Evolutionary conservation across 768 basidiomycete species (phyloP).

Genomic region (Lactifluus hygrophoroides): DNA sequence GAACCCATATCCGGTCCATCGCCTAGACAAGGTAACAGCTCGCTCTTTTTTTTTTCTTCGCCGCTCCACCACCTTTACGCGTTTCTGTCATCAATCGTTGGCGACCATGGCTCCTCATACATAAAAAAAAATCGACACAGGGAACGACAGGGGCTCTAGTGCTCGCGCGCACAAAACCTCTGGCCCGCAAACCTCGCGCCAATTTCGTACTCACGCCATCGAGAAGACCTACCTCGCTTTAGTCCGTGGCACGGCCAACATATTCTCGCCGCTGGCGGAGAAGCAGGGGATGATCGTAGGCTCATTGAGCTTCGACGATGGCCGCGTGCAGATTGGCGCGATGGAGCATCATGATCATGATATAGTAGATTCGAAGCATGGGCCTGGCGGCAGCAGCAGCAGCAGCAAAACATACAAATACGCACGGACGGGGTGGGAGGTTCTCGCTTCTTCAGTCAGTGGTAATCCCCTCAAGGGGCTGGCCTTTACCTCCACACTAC

Average conservation of each 20-base stretch:
- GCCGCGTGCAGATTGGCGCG: slow-evolving; percentile 6
- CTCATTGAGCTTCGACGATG: slow-evolving; percentile 5
- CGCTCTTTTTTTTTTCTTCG: too few relatives aligned
- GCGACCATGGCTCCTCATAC: too few relatives aligned
- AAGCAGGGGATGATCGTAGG: slow-evolving; percentile 1
- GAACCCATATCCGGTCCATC: slow-evolving; percentile 19
- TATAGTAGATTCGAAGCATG: too few relatives aligned
- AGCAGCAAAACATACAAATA: too few relatives aligned
- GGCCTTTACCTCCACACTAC: too few relatives aligned
- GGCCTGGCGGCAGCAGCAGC: background rate
- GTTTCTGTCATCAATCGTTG: too few relatives aligned
- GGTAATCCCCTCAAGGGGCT: too few relatives aligned
- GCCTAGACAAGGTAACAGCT: slow-evolving; percentile 22
- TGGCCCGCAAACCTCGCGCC: slow-evolving; percentile 14
- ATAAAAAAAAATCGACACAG: too few relatives aligned
- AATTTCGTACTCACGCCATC: slow-evolving; percentile 11
- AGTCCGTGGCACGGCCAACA: slow-evolving; percentile 1
- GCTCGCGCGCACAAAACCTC: slow-evolving; percentile 14
- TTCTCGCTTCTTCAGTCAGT: slow-evolving; percentile 19
- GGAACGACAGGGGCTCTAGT: slow-evolving; percentile 17
- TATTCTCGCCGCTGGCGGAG: slow-evolving; percentile 1
- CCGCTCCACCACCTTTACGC: too few relatives aligned
- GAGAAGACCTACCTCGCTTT: slow-evolving; percentile 18
- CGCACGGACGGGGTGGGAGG: slow-evolving; percentile 16
- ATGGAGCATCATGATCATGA: too few relatives aligned